Evolutionary conservation across 495 filamentous ascomycete genomes (phyloP).

Genomic region (Hypomontagnella submonticulosa): DNA sequence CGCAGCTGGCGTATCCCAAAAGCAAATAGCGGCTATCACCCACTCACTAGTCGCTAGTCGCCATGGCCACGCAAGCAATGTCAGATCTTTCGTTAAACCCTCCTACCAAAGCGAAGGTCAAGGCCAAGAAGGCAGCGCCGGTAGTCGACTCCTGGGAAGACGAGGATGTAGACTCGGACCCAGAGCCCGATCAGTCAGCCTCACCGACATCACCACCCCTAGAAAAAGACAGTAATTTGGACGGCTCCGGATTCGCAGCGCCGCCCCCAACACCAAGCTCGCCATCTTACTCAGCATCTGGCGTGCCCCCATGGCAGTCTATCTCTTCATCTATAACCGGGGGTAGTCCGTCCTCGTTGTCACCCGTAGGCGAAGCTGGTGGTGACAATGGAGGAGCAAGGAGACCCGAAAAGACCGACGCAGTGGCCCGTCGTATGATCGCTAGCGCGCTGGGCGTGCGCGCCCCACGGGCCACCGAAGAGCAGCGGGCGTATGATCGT

Average conservation of each 20-base stretch:
- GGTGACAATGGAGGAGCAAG: slow-evolving; percentile 39
- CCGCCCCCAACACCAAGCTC: slow-evolving; percentile 72
- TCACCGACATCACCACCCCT: slow-evolving; percentile 45
- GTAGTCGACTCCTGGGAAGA: slow-evolving; percentile 91
- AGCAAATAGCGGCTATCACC: not conserved
- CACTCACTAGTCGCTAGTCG: slow-evolving; percentile 7
- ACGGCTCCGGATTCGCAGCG: slow-evolving; percentile 50
- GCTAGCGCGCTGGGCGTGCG: slow-evolving; percentile 86
- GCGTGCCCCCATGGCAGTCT: slow-evolving; percentile 35
- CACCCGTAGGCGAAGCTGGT: slow-evolving; percentile 34
- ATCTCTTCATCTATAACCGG: not conserved
- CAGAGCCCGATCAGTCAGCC: slow-evolving; percentile 46
- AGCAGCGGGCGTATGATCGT: slow-evolving; percentile 87
- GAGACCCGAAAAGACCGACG: slow-evolving; percentile 91
- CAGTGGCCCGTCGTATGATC: slow-evolving; percentile 90
- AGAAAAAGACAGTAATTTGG: slow-evolving; percentile 43
- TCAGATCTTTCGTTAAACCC: slow-evolving; percentile 53
- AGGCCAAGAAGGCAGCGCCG: slow-evolving; percentile 51
- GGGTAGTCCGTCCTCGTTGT: slow-evolving; percentile 28
- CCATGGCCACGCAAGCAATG: slow-evolving; percentile 44
- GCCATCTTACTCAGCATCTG: slow-evolving; percentile 53
- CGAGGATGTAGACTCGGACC: slow-evolving; percentile 63
- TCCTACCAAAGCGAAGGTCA: slow-evolving; percentile 34
- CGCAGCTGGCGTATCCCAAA: not conserved
- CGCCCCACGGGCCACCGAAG: slow-evolving; percentile 83